phyloP scores from a whole-genome alignment of 1,139 yeast species.

The Entelexis paramagnoliae region DNA sequence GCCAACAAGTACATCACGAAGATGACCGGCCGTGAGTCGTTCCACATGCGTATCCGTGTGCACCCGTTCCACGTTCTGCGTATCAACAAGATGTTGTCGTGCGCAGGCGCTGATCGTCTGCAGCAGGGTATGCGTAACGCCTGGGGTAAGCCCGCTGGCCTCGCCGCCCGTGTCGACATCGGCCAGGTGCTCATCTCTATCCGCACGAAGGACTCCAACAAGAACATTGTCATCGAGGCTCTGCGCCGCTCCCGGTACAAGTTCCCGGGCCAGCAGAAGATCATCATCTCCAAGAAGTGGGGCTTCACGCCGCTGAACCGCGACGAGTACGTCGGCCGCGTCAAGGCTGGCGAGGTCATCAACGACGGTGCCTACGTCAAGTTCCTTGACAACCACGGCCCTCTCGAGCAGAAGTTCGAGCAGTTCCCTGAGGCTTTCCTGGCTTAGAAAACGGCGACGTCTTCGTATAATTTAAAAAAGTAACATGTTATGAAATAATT shows the following conservation, averaged over 20 bases:
- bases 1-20: slow-evolving; percentile 99
- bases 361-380: slow-evolving; percentile 99
- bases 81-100: slow-evolving; percentile 99
- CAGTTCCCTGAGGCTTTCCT: slow-evolving; percentile 70
- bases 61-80: slow-evolving; percentile 99
- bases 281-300: slow-evolving; percentile 99
- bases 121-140: slow-evolving; percentile 99
- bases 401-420: slow-evolving; percentile 79
- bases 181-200: slow-evolving; percentile 98
- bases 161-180: slow-evolving; percentile 98
- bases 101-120: slow-evolving; percentile 99
- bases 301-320: slow-evolving; percentile 99
- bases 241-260: slow-evolving; percentile 99
- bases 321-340: slow-evolving; percentile 88
- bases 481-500: not conserved
- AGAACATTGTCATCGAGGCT: slow-evolving; percentile 96
- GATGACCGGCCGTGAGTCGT: slow-evolving; percentile 96
- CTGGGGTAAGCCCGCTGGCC: slow-evolving; percentile 99
- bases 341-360: slow-evolving; percentile 95
- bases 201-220: slow-evolving; percentile 97
- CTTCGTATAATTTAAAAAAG: not conserved
- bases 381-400: slow-evolving; percentile 96
- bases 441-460: not conserved
- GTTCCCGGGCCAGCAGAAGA: slow-evolving; percentile 99
- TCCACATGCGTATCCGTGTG: slow-evolving; percentile 99